phyloP scores from a whole-genome alignment of 306 rosid genomes.

The Vigna radiata region DNA sequence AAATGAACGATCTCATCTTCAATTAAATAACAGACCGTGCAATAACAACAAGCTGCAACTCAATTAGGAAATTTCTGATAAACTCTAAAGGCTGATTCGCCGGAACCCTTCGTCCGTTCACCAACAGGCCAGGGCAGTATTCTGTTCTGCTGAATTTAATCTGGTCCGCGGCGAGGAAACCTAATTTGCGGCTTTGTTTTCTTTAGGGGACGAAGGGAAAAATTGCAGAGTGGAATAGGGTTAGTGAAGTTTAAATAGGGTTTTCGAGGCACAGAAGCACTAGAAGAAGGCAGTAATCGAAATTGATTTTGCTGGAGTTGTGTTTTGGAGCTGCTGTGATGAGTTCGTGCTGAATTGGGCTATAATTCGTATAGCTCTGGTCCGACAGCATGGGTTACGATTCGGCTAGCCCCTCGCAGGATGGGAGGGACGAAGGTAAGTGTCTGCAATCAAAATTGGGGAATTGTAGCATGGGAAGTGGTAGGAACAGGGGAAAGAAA shows the following conservation, averaged over 20 bases:
- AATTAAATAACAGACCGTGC: constrained; percentile 1
- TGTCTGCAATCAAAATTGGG: constrained; percentile 23
- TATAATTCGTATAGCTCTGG: constrained; percentile 32
- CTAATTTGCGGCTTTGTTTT: constrained; percentile 28
- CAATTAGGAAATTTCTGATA: constrained; percentile 32
- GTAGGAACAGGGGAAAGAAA: background rate
- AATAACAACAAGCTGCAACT: background rate
- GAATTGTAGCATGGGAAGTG: constrained; percentile 34
- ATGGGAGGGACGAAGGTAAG: constrained; percentile 88
- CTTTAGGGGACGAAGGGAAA: background rate
- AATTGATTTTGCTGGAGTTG: constrained; percentile 17
- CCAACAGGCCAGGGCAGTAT: background rate
- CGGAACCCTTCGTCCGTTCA: constrained; percentile 9
- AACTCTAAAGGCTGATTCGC: background rate
- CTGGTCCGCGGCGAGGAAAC: constrained; percentile 8
- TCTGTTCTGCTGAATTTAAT: constrained; percentile 6
- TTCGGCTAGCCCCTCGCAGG: constrained; percentile 72
- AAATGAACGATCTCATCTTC: constrained; percentile 26
- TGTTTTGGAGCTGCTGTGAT: constrained; percentile 35
- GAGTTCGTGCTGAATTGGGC: constrained; percentile 34
- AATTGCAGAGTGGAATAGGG: constrained; percentile 29
- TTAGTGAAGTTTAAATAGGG: constrained; percentile 34
- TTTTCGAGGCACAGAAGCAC: constrained; percentile 22
- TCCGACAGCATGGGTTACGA: constrained; percentile 66
- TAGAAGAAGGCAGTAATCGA: constrained; percentile 16